Evolutionary conservation across 768 basidiomycete genomes (phyloP), one percentile per base, ranked within the genome.

Genomic region (Suillus decipiens): DNA sequence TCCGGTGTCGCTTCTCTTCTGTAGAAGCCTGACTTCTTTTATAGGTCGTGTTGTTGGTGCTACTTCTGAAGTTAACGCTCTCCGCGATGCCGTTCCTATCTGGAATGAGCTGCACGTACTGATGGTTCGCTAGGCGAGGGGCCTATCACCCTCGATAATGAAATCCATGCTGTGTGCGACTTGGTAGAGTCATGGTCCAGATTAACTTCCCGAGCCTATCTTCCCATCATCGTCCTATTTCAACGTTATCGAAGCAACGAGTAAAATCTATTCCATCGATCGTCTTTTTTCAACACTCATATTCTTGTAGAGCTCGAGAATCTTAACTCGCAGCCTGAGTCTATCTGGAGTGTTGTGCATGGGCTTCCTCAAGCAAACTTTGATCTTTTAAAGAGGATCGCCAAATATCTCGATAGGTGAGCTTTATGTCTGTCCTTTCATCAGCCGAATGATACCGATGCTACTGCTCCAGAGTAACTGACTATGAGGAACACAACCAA

Each of bases 101-200:
- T 14, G 19, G 42, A 24, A 51, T 24, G 34, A 6, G 58, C 33
- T 19, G 22, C 39, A 22, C 2, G 10, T 28, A 24, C 9, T 33
- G 36, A 51, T 12, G 10, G 24, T 51, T 39, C 28, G 19, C 37
- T 24, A 85, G 86, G 89, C 62, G 84, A 88, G 69, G 82, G 78
- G 69, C 89, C 89, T 1, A 82, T 89, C 68, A 76, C 82, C 41
- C 72, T 79, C 41, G 78, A 73, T 31, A 86, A 86, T 1, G 93
- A 95, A 68, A 89, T 95, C 48, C 89, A 93, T 73, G 90, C 90
- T 39, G 84, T 95, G 42, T 87, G 92, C 63, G 93, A 93, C 71
- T 77, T 91, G 64, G 83, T 95, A 71, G 94, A 94, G 77, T 84
- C 89, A 0, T 95, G 91, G 91, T 89, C 95, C 80, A 85, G 93